A percentile compares a stretch with the other conserved stretches of the same genome.
phyloP scores from a whole-genome alignment of 345 rosid species.

The Laguncularia racemosa region DNA sequence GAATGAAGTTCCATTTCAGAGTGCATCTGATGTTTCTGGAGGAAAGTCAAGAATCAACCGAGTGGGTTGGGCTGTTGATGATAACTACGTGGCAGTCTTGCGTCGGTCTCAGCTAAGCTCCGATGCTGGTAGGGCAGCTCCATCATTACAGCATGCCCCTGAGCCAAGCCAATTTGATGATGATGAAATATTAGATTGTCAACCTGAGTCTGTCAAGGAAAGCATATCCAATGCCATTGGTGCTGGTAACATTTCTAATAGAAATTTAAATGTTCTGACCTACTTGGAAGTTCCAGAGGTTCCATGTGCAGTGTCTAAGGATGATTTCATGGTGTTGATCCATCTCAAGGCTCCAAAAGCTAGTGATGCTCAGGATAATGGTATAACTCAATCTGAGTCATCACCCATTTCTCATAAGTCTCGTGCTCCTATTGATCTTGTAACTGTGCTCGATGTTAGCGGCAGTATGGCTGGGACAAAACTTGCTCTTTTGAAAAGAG shows the following conservation, averaged over 20 bases:
- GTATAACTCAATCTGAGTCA: slow-evolving; percentile 10
- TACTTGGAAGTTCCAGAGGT: slow-evolving; percentile 69
- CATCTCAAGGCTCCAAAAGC: slow-evolving; percentile 74
- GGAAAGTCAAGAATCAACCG: slow-evolving; percentile 36
- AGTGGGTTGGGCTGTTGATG: slow-evolving; percentile 48
- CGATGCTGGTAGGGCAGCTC: slow-evolving; percentile 37
- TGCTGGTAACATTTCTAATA: slow-evolving; percentile 21
- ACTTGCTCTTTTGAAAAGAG: slow-evolving; percentile 86
- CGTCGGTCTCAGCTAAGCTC: slow-evolving; percentile 44
- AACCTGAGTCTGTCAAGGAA: slow-evolving; percentile 24
- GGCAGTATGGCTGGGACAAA: slow-evolving; percentile 99
- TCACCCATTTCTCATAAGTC: slow-evolving; percentile 23
- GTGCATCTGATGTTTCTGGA: slow-evolving; percentile 25
- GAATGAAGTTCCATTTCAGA: slow-evolving; percentile 82
- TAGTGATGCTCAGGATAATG: slow-evolving; percentile 18
- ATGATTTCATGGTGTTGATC: slow-evolving; percentile 68
- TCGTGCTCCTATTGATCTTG: slow-evolving; percentile 85
- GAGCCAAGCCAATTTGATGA: slow-evolving; percentile 78
- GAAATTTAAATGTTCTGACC: slow-evolving; percentile 45
- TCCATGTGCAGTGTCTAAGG: slow-evolving; percentile 32
- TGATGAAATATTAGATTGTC: slow-evolving; percentile 59
- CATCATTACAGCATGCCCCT: slow-evolving; percentile 33
- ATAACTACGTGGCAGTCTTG: slow-evolving; percentile 51
- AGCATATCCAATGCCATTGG: slow-evolving; percentile 8
- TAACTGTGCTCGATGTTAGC: slow-evolving; percentile 94